Evolutionary conservation across 2,329 filamentous ascomycete species (phyloP), one percentile per base, ranked within the genome.

Genomic region (Ophiocordyceps polyrhachis-furcata): DNA sequence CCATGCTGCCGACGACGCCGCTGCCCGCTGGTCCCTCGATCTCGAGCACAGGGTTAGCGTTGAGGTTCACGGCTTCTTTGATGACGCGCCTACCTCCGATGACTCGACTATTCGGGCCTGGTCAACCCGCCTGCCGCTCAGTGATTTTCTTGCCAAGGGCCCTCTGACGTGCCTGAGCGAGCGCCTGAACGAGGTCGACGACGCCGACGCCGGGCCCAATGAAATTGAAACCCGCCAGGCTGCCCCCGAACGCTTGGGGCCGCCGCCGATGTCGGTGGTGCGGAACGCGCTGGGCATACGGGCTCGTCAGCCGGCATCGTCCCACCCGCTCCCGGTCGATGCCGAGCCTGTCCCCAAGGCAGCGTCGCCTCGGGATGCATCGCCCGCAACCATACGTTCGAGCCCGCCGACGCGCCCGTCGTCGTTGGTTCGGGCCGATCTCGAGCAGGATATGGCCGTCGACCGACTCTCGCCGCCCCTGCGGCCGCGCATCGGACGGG

Each of bases 11-110:
- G 35, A 38, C 9, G 48, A 52, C 14, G 48, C 52, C 2, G 50
- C 43, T 8, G 53, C 56, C 0, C 69, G 72, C 44, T 67, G 64
- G 37, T 62, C 67, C 0, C 49, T 79, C 20, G 59, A 62, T 32
- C 62, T 78, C 1, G 66, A 70, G 41, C 62, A 68, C 20, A 68
- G 68, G 41, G 71, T 78, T 35, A 70, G 68, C 43, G 64, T 79
- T 3, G 75, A 79, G 49, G 59, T 66, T 0, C 62, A 65, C 42
- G 75, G 74, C 0, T 80, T 79, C 52, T 79, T 77, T 46, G 72
- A 76, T 42, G 73, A 78, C 42, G 57, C 45, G 32, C 47, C 46
- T 14, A n/a, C 40, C 28, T 15, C 23, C 15, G 46, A 45, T 12
- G 44, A 21, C 13, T 43, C 46, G 1, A 64, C 62, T 0, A 62